Base-by-base conservation (phyloP, 768 basidiomycete species). In the Termitomyces heimii region DNA sequence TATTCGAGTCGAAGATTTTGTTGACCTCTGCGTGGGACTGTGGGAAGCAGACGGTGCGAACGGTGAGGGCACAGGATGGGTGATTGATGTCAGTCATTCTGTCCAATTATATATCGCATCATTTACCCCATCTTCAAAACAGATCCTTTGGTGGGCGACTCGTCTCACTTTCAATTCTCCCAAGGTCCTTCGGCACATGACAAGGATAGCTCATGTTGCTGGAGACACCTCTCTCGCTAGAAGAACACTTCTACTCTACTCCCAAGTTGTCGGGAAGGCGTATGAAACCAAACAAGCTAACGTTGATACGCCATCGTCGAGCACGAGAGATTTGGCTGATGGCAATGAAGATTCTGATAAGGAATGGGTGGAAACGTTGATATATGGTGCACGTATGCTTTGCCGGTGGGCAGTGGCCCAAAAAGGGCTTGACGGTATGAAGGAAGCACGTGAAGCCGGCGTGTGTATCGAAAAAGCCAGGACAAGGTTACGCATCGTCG, bases 111-210 rank as follows among this genome's bases (percentile, higher is more conserved):
- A n/a, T 54, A 28, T 39, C n/a, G 26, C 31, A 22, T 31, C 29
- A 53, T 32, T 57, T 48, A 55, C 42, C 45, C 50, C 59, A 10
- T 39, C 28, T 20, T 26, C 7, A 51, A 42, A 46, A 34, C 68
- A 91, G 89, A 81, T 93, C 22, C 79, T 98, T 2, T 96, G 93
- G 89, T 94, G 93, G 93, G 89, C 93, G 1, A 94, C 93, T 9
- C 85, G 88, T 22, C 80, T 94, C 22, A 98, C 96, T 0, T 97
- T 98, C 77, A 94, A 97, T 66, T 95, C 92, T 0, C 88, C 88
- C 58, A 82, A 85, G 9, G 75, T 98, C 8, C 81, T 92, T 54
- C 85, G 95, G 0, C 91, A 97, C 69, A 86, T 98, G 78, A 83
- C 84, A 29, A 84, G 88, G 1, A 71, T 95, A 1, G 71, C 91